These are phyloP conservation scores for Pythium rhizo-oryzae DNA, from an alignment of 352 stramenopile species.

Conservation along the genomic window DNA sequence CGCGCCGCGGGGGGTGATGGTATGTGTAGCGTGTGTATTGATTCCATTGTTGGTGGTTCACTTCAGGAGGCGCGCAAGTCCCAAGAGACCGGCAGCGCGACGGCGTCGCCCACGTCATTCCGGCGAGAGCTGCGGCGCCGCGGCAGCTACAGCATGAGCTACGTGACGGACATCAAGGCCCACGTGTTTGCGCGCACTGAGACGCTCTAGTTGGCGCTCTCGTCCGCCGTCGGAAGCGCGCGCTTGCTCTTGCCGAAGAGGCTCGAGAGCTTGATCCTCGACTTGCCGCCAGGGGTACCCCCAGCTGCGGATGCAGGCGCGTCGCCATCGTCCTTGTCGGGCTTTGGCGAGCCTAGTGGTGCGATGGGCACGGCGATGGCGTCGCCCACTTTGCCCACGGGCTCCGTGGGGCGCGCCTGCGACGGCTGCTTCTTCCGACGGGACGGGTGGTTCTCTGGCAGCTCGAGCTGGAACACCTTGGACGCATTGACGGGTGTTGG, in stretches of 20 bases:
- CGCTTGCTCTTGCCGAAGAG: slow-evolving; percentile 9
- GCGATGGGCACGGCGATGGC: background rate
- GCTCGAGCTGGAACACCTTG: slow-evolving; percentile 48
- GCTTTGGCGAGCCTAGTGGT: background rate
- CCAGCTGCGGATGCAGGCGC: background rate
- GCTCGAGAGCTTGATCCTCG: slow-evolving; percentile 14
- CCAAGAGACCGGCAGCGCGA: slow-evolving; percentile 12
- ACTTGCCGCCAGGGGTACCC: slow-evolving; percentile 2
- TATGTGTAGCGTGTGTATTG: background rate
- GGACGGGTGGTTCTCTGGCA: slow-evolving; percentile 47
- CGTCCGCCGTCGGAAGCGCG: background rate
- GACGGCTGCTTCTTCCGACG: slow-evolving; percentile 40
- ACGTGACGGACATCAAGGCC: slow-evolving; percentile 87
- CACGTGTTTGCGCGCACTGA: slow-evolving; percentile 78
- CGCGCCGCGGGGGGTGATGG: background rate
- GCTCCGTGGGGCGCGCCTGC: slow-evolving; percentile 9
- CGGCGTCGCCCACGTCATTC: slow-evolving; percentile 61
- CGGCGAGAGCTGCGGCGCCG: slow-evolving; percentile 77
- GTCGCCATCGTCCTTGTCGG: slow-evolving; percentile 22
- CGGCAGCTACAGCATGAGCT: slow-evolving; percentile 89
- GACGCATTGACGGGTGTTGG: slow-evolving; percentile 16
- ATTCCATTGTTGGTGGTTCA: background rate
- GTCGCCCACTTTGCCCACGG: slow-evolving; percentile 4
- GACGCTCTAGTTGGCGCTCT: slow-evolving; percentile 15
- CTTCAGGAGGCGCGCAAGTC: slow-evolving; percentile 35